phyloP scores from a whole-genome alignment of 2,329 filamentous ascomycete species.

The Aureobasidium sp. region DNA sequence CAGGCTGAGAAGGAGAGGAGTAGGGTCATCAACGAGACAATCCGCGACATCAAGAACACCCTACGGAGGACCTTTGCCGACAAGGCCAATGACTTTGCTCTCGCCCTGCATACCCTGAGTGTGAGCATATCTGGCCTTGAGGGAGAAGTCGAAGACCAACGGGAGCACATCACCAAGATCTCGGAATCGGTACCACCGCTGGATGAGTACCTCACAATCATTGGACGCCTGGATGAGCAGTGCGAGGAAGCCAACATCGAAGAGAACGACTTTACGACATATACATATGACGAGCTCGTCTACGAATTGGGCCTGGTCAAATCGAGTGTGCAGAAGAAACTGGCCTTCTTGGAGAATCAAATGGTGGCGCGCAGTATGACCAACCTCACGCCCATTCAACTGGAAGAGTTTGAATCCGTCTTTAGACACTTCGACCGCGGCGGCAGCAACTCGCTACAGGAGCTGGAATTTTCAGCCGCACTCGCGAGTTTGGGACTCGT shows the following conservation, averaged over 20 bases:
- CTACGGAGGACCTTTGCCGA: slow-evolving; percentile 90
- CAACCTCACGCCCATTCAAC: slow-evolving; percentile 92
- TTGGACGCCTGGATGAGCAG: slow-evolving; percentile 76
- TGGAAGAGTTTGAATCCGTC: slow-evolving; percentile 97
- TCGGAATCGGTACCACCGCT: slow-evolving; percentile 80
- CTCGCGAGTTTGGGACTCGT: slow-evolving; percentile 91
- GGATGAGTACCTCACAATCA: slow-evolving; percentile 84
- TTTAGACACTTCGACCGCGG: slow-evolving; percentile 98
- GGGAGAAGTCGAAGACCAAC: slow-evolving; percentile 91
- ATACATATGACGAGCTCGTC: slow-evolving; percentile 90
- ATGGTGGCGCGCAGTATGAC: slow-evolving; percentile 98
- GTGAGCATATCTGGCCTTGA: slow-evolving; percentile 94
- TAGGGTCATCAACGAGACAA: slow-evolving; percentile 95
- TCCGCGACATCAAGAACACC: slow-evolving; percentile 95
- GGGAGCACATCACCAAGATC: slow-evolving; percentile 77
- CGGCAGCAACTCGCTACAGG: slow-evolving; percentile 78
- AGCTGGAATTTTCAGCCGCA: slow-evolving; percentile 92
- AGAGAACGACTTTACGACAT: slow-evolving; percentile 99
- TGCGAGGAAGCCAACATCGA: slow-evolving; percentile 97
- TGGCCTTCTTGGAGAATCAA: slow-evolving; percentile 95
- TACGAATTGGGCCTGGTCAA: slow-evolving; percentile 92
- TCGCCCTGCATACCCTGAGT: slow-evolving; percentile 90
- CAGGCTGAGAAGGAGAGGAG: slow-evolving; percentile 81
- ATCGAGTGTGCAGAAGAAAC: slow-evolving; percentile 88
- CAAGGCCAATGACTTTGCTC: slow-evolving; percentile 95